Evolutionary conservation across 306 rosid genomes (phyloP), one percentile per base, ranked within the genome.

Genomic region (Citrullus colocynthis): DNA sequence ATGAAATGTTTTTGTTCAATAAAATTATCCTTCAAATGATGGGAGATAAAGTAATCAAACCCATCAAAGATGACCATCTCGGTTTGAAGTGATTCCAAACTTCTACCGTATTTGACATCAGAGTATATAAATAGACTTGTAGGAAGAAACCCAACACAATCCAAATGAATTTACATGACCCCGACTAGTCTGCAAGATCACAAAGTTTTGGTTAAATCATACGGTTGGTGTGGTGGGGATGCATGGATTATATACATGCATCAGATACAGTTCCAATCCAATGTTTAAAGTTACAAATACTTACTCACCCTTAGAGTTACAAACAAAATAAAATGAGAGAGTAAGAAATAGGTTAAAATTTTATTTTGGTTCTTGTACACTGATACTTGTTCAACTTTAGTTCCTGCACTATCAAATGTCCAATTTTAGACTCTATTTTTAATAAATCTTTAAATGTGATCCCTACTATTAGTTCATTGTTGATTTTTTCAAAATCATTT

Each of bases 21-120:
- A 67, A 42, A 39, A 67, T 6, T 67, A 42, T 67, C 54, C 54
- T 67, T 67, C 17, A 67, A 42, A 67, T 20, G 34, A 20, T 67
- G 42, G 74, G 17, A 67, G 54, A 67, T 67, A 67, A 66, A 42
- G 74, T 55, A 67, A 41, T 42, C 34, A 67, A 67, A 67, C 74
- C 74, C 74, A 41, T 67, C 55, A n/a, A 67, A 67, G 54, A 42
- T 36, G 20, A 11, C 18, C 55, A 6, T 41, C 55, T 2, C 20
- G 55, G 34, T 42, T 67, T 42, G 28, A 67, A 20, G 74, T 2
- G 6, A 67, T 17, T 42, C 74, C 74, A 42, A 67, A 67, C 18
- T 67, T 18, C 74, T n/a, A 41, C 49, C 49, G 7, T 3, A 39
- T 41, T 24, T 37, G 45, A 8, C 17, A 44, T 67, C 74, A 41